Conservation (phyloP, 2,329 filamentous ascomycete species). For the Arachnopeziza araneosa region DNA sequence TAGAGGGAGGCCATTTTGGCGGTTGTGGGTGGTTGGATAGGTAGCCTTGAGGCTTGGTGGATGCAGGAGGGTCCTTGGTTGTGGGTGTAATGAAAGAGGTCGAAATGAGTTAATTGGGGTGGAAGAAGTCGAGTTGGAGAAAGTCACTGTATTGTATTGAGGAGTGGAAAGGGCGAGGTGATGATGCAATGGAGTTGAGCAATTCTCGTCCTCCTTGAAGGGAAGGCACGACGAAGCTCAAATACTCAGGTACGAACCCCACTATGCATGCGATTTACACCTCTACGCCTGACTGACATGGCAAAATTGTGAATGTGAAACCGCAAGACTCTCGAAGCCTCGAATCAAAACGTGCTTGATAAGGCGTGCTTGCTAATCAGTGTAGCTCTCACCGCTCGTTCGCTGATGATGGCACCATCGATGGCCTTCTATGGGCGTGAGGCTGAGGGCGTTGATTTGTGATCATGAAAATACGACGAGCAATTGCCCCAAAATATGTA, state of each 20-base stretch:
- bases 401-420: neutral
- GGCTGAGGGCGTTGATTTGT: neutral
- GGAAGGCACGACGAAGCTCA: neutral
- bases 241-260: too few species aligned
- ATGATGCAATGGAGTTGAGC: too few species aligned
- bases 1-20: constrained; percentile 24
- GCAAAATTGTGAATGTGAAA: neutral
- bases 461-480: neutral
- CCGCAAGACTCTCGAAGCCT: neutral
- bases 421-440: neutral
- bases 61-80: neutral
- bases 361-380: neutral
- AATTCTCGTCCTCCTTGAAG: too few species aligned
- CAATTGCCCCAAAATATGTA: neutral
- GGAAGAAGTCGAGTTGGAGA: too few species aligned
- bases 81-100: neutral
- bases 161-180: too few species aligned
- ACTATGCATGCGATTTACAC: neutral
- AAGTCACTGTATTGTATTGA: too few species aligned
- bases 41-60: neutral
- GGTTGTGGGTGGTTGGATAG: neutral
- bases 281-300: neutral
- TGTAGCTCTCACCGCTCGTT: neutral
- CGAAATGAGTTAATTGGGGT: too few species aligned
- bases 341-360: neutral